A percentile compares a stretch with the other conserved stretches of the same genome.
Evolutionary conservation across 2,329 filamentous ascomycete genomes (phyloP).

Genomic region (Cylindrodendrum hubeiense): DNA sequence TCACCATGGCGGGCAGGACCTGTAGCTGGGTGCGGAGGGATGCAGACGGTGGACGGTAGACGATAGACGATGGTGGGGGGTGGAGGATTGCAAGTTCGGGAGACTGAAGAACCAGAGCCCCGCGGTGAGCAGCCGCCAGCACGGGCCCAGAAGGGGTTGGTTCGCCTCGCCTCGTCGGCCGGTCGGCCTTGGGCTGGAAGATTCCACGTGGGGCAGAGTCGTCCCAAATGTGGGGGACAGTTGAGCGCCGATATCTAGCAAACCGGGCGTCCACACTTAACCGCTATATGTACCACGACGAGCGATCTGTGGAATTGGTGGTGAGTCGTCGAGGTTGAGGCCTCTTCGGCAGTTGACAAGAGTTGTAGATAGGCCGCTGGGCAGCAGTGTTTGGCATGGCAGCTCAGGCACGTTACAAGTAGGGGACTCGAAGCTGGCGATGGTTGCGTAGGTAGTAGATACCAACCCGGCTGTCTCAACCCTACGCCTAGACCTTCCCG

Average conservation of each 20-base stretch:
- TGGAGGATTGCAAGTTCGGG: not conserved
- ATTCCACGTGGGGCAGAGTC: slow-evolving; percentile 45
- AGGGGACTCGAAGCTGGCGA: no score
- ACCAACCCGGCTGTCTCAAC: no score
- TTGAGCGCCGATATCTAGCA: not conserved
- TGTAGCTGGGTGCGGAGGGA: not conserved
- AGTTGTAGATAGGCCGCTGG: no score
- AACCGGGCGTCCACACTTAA: not conserved
- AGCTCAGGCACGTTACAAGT: no score
- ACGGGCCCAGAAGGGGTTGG: not conserved
- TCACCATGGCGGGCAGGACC: slow-evolving; percentile 22
- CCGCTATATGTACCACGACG: no score
- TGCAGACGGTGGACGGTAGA: slow-evolving; percentile 6
- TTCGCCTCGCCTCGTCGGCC: no score
- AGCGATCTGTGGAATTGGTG: no score
- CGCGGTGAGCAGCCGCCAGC: slow-evolving; percentile 19
- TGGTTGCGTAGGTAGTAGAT: no score
- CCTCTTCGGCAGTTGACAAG: no score
- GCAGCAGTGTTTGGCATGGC: no score
- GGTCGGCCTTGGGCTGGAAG: slow-evolving; percentile 36
- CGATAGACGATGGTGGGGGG: not conserved
- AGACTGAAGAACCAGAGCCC: slow-evolving; percentile 25
- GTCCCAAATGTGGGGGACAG: slow-evolving; percentile 30
- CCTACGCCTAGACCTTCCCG: no score
- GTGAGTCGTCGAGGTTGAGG: no score